Conservation (phyloP, 768 basidiomycete genomes). For the Paxillus rubicundulus region DNA sequence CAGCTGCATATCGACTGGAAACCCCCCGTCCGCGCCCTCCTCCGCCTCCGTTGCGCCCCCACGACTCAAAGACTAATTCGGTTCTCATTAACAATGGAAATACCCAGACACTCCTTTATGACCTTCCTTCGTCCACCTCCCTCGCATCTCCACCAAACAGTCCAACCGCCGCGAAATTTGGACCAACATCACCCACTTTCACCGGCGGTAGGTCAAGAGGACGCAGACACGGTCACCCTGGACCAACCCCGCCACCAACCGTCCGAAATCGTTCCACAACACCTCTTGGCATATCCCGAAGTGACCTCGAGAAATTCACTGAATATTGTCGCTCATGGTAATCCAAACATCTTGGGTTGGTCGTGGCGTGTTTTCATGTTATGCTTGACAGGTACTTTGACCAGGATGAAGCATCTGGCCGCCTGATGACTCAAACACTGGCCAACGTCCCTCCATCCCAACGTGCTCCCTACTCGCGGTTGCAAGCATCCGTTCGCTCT, state of each 20-base stretch:
- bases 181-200: slow-evolving; percentile 52
- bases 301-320: slow-evolving; percentile 76
- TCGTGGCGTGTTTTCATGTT: slow-evolving; percentile 7
- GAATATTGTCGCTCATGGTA: slow-evolving; percentile 78
- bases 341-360: slow-evolving; percentile 12
- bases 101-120: slow-evolving; percentile 69
- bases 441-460: slow-evolving; percentile 79
- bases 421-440: slow-evolving; percentile 78
- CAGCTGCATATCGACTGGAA: slow-evolving; percentile 62
- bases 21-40: slow-evolving; percentile 56
- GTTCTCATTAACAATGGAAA: slow-evolving; percentile 42
- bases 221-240: slow-evolving; percentile 47
- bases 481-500: slow-evolving; percentile 84
- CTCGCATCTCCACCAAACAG: slow-evolving; percentile 55
- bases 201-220: slow-evolving; percentile 46
- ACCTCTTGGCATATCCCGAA: slow-evolving; percentile 60
- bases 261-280: slow-evolving; percentile 65
- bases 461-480: slow-evolving; percentile 79
- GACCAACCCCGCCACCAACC: slow-evolving; percentile 53
- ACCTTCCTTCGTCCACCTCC: slow-evolving; percentile 61
- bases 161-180: slow-evolving; percentile 39
- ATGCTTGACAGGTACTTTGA: slow-evolving; percentile 66
- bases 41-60: slow-evolving; percentile 59
- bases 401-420: slow-evolving; percentile 77
- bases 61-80: slow-evolving; percentile 42